Conservation (phyloP, 2,329 filamentous ascomycete species). For the Blumeriella jaapii region DNA sequence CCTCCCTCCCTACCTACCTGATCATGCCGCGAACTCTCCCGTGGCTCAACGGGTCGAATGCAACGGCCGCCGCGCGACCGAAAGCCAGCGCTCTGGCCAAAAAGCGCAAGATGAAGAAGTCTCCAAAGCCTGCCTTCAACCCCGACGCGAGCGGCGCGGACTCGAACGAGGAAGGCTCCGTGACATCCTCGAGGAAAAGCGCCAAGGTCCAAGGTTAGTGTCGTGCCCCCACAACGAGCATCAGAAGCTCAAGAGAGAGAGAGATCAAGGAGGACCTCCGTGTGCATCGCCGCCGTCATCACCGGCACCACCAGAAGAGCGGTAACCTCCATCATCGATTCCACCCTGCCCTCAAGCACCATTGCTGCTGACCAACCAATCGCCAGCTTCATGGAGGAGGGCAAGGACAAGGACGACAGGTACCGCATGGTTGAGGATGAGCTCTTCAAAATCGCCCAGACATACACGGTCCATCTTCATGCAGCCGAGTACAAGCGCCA, state of each 20-base stretch:
- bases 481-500: constrained; percentile 65
- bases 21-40: constrained; percentile 23
- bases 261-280: constrained; percentile 26
- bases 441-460: constrained; percentile 52
- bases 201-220: neutral
- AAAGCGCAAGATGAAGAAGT: constrained; percentile 15
- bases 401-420: constrained; percentile 53
- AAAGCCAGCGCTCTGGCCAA: constrained; percentile 4
- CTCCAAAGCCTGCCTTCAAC: no score
- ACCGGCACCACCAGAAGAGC: constrained; percentile 33
- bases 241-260: neutral
- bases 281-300: constrained; percentile 43
- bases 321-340: no score
- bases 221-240: neutral
- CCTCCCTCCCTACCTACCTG: no score
- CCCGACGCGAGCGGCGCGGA: neutral
- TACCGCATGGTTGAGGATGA: constrained; percentile 83
- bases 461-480: constrained; percentile 65
- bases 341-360: no score
- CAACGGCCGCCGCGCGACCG: constrained; percentile 1
- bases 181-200: neutral
- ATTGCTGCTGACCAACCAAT: constrained; percentile 11
- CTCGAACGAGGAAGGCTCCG: constrained; percentile 3
- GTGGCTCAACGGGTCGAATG: constrained; percentile 14
- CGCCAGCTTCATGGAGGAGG: constrained; percentile 44